Base-by-base conservation (phyloP, 805 yeast genomes). In the Saturnispora galanensis region DNA sequence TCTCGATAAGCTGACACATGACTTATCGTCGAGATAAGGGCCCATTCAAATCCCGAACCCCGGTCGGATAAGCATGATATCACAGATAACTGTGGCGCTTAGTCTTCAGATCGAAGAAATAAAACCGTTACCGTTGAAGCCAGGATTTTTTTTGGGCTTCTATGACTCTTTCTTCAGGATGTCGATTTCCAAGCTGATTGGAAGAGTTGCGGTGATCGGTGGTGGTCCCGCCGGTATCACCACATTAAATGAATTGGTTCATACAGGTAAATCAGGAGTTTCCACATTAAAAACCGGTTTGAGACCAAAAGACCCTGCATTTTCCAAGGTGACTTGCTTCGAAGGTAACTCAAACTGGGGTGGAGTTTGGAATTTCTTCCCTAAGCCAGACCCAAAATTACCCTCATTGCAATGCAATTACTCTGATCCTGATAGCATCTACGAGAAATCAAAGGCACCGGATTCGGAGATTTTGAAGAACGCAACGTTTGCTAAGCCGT, bases 211-310 rank as follows among this genome's bases (percentile, higher is more conserved):
- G 7, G 58, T 67, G 11, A 59, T 67, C 21, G 71, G 70, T 6
- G 70, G 65, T 5, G 72, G 71, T 10, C 69, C 69, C 2, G 65
- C 68, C 2, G 71, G 72, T 2, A 53, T 67, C 2, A 63, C 69
- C 0, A 35, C 68, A 1, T 40, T 65, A 6, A 55, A 58, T 44
- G 70, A 67, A 40, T 51, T 67, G 1, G 45, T 62, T 0, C 56
- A 61, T 42, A 56, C 65, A 2, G 47, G 50, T 10, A 52, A 51
- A 13, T 59, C 60, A 35, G 64, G 67, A 1, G 44, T 56, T 3
- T 57, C 65, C 1, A 45, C 50, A 13, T 16, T 53, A 15, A 32
- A 42, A 2, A 8, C 43, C 13, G 31, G 35, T 6, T 16, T 32
- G 10, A 31, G 16, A n/a, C 42, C 45, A 1, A 32, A 32, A 4